Conservation (phyloP, 345 rosid species). For the Raphanus sativus region DNA sequence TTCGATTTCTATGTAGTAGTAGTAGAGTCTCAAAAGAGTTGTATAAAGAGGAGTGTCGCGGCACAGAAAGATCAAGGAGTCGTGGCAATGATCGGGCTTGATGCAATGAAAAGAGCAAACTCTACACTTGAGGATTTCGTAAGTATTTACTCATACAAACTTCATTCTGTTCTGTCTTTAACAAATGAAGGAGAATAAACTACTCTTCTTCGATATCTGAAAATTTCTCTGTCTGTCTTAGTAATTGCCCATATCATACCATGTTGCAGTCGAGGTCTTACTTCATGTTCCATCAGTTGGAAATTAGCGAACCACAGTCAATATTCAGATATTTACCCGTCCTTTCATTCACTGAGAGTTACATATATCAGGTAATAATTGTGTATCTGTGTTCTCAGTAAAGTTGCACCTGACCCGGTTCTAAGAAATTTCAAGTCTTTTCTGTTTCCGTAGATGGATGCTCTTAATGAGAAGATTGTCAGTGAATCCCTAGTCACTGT, state of each 20-base stretch:
- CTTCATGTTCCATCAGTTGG: conserved; percentile 87
- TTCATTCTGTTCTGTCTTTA: background rate
- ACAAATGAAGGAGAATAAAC: background rate
- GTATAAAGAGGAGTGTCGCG: conserved; percentile 18
- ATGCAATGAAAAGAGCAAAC: conserved; percentile 85
- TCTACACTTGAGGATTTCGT: conserved; percentile 93
- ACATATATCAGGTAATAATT: conserved; percentile 73
- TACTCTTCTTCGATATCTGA: background rate
- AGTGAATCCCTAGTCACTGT: conserved; percentile 29
- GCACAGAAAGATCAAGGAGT: conserved; percentile 21
- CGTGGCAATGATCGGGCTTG: conserved; percentile 60
- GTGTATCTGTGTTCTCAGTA: background rate
- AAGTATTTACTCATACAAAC: conserved; percentile 33
- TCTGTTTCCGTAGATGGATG: conserved; percentile 68
- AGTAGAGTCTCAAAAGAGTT: conserved; percentile 26
- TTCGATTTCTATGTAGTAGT: conserved; percentile 8
- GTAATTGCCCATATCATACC: background rate
- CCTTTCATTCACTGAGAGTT: conserved; percentile 80
- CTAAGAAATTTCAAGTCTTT: background rate
- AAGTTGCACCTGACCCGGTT: background rate
- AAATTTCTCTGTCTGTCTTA: background rate
- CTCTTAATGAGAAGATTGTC: conserved; percentile 68
- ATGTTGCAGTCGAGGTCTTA: conserved; percentile 86
- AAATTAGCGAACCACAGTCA: conserved; percentile 52
- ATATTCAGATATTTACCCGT: conserved; percentile 68